These are phyloP conservation scores for Erythrophleum fordii DNA, from an alignment of 306 rosid genomes.

Conservation along the genomic window DNA sequence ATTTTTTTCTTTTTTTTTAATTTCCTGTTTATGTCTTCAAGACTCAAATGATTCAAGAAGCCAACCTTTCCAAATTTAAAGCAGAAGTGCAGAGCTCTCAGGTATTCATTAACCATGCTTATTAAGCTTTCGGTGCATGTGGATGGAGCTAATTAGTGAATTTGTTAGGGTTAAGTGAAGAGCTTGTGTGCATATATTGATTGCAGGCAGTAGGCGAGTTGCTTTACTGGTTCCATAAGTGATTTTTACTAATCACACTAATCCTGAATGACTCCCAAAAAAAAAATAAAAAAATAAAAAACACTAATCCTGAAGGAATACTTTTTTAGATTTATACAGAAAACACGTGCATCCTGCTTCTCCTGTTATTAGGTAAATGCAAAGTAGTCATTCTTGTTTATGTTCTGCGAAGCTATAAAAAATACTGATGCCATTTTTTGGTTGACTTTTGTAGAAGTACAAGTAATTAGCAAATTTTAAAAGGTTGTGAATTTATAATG, in stretches of 20 bases:
- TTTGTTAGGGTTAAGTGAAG: neutral
- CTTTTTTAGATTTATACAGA: neutral
- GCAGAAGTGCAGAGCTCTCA: slow-evolving; percentile 78
- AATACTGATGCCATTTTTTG: neutral
- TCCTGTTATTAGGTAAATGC: neutral
- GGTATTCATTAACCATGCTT: slow-evolving; percentile 45
- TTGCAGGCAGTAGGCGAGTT: neutral
- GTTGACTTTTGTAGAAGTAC: neutral
- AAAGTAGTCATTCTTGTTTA: neutral
- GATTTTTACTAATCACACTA: neutral
- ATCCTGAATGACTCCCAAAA: neutral
- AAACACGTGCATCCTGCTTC: neutral
- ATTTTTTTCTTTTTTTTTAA: neutral
- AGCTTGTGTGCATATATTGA: neutral
- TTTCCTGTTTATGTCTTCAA: slow-evolving; percentile 30
- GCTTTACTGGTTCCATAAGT: neutral
- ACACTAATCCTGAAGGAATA: neutral
- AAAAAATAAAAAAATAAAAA: no score
- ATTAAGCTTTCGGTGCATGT: neutral
- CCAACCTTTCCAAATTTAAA: slow-evolving; percentile 74
- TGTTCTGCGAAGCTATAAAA: neutral
- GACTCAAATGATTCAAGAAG: slow-evolving; percentile 71
- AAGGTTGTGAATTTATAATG: neutral
- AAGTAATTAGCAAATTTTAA: neutral
- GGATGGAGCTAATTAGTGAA: neutral